Evolutionary conservation across 1,139 yeast genomes (phyloP).

Genomic region (Taphrina populina): DNA sequence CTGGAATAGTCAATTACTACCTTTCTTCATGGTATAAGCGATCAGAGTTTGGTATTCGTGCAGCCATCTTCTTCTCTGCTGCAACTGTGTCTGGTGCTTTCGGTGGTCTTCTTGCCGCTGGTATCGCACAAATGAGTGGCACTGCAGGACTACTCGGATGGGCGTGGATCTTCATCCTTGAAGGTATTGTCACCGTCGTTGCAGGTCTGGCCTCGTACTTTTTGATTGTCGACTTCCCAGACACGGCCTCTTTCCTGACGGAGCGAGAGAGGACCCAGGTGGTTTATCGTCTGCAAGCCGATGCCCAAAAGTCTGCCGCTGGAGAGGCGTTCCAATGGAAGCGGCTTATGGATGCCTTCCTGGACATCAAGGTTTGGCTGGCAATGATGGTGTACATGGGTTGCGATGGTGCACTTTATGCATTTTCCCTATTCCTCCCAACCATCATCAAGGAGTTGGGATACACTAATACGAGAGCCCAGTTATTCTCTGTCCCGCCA

Average conservation of each 20-base stretch:
- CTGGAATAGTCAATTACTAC: conserved; percentile 63
- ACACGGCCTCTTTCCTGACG: conserved; percentile 28
- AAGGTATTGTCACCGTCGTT: conserved; percentile 66
- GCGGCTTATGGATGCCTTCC: conserved; percentile 17
- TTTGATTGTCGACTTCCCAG: conserved; percentile 59
- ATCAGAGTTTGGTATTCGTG: conserved; percentile 70
- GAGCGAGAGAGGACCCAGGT: conserved; percentile 26
- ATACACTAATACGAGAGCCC: conserved; percentile 38
- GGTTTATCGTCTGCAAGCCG: conserved; percentile 23
- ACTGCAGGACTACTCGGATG: conserved; percentile 70
- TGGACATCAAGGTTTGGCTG: conserved; percentile 19
- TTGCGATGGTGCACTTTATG: conserved; percentile 42
- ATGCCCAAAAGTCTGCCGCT: conserved; percentile 28
- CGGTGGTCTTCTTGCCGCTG: conserved; percentile 83
- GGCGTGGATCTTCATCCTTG: conserved; percentile 83
- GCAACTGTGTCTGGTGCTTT: conserved; percentile 77
- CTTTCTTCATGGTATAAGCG: conserved; percentile 83
- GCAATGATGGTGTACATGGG: conserved; percentile 41
- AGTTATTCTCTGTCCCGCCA: conserved; percentile 40
- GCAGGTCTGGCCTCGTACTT: conserved; percentile 65
- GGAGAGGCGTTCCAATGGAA: conserved; percentile 22
- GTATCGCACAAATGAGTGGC: conserved; percentile 80
- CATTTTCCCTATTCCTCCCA: conserved; percentile 39
- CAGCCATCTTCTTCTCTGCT: conserved; percentile 90
- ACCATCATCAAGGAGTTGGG: conserved; percentile 40